Evolutionary conservation across 306 rosid species (phyloP), one percentile per base, ranked within the genome.

Genomic region (Trichosanthes truncata): DNA sequence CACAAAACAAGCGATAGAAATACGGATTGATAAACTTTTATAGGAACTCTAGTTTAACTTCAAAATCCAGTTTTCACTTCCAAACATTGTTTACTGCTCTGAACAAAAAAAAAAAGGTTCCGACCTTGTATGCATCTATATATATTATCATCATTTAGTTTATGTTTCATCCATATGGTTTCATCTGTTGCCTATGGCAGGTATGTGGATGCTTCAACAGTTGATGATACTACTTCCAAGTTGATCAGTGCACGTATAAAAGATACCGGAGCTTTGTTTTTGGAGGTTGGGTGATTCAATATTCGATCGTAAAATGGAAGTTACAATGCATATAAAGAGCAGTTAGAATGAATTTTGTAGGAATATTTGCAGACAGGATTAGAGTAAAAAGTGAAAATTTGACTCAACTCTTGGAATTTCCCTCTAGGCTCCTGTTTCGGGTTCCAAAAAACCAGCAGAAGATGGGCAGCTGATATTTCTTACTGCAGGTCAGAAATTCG

Each of bases 381-480:
- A 75, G 74, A 36, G 77, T 31, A 36, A 10, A 7, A 15, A 62
- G 25, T n/a, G 13, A 74, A 80, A 52, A 76, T 79, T 74, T 60
- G 61, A n/a, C 49, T 51, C 75, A 74, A 25, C 81, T 77, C 65
- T 79, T 53, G 80, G 62, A 26, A 25, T 78, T 61, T 80, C 46
- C 61, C 78, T 74, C 15, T 79, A 95, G 99, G 99, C 99, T 84
- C 99, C 99, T 49, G 99, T 95, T 84, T 95, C 99, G 26, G 97
- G 97, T 71, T 95, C 97, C 78, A 93, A 93, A 84, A 91, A 91
- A 80, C 97, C 99, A 74, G 99, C 99, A 76, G 99, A 93, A 86
- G 97, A 95, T 83, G 99, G 99, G 11, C 92, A 91, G 76, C 83
- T 95, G 84, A 95, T 95, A 80, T 95, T 95, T 90, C 99, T 95